Percentiles rank a stretch among this genome's conserved stretches.
phyloP scores from a whole-genome alignment of 2,329 filamentous ascomycete species.

The Zarea fungicola region DNA sequence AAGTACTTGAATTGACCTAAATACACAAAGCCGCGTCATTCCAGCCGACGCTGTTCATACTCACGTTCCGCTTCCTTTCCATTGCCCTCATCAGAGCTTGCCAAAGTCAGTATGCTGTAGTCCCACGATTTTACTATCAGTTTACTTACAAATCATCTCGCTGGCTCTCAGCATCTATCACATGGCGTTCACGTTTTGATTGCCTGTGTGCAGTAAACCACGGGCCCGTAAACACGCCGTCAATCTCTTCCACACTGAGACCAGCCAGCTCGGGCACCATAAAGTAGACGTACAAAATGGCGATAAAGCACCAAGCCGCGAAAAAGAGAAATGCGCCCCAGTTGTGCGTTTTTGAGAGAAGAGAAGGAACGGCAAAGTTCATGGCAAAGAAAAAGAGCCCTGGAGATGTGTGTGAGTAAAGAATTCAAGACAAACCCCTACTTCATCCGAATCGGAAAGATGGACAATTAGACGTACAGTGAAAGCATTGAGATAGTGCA shows the following conservation, averaged over 20 bases:
- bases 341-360: slow-evolving; percentile 29
- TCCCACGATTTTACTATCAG: too few relatives aligned
- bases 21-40: too few relatives aligned
- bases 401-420: not conserved
- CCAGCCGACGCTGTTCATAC: too few relatives aligned
- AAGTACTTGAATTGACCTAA: too few relatives aligned
- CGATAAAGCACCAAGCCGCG: slow-evolving; percentile 32
- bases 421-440: too few relatives aligned
- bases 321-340: slow-evolving; percentile 42
- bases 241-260: slow-evolving; percentile 33
- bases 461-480: slow-evolving; percentile 31
- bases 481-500: slow-evolving; percentile 26
- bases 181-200: too few relatives aligned
- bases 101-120: too few relatives aligned
- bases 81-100: too few relatives aligned
- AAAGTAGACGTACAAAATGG: slow-evolving; percentile 33
- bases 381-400: slow-evolving; percentile 38
- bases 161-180: too few relatives aligned
- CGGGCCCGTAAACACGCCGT: slow-evolving; percentile 29
- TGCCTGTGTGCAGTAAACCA: slow-evolving; percentile 20
- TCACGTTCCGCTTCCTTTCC: too few relatives aligned
- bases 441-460: too few relatives aligned
- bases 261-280: slow-evolving; percentile 35
- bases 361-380: slow-evolving; percentile 27
- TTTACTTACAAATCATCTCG: too few relatives aligned